Evolutionary conservation across 495 filamentous ascomycete genomes (phyloP), one percentile per base, ranked within the genome.

Genomic region (Stereocaulon alpinum): DNA sequence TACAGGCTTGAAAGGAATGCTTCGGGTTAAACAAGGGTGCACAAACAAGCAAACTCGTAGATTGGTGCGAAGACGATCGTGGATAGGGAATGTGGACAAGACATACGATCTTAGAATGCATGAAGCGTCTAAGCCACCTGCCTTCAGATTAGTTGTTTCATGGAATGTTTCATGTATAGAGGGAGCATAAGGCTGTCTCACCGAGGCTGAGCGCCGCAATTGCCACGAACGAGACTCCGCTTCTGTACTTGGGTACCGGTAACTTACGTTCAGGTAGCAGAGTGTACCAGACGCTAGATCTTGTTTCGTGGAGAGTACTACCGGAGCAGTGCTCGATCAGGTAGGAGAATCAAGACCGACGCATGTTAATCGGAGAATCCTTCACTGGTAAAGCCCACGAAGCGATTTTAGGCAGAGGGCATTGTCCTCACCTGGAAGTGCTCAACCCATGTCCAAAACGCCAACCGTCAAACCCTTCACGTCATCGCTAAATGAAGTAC

Each of bases 81-180:
- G n/a, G 12, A 18, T 18, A 51, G 49, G 10, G 18, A 32, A 51
- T 17, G 18, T 34, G 15, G 15, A n/a, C 32, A n/a, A 51, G 29
- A 30, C 30, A 37, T 37, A 1, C 2, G 32, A 37, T 37, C 5
- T 6, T 30, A n/a, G 49, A 51, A 51, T 29, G 24, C 49, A 27
- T 51, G 49, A 20, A 30, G 49, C 49, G 49, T 51, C 49, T 51
- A 51, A 34, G 49, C 49, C 49, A 51, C 49, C 49, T 34, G n/a
- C 32, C 18, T 32, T 37, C 32, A 15, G 49, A 18, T 29, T 6
- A 10, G 11, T 20, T 29, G 15, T 51, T 51, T 37, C 49, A 51
- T 18, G 49, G 27, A 51, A 51, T 37, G 49, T 30, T 32, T 51
- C 15, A 51, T 51, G 49, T 29, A 51, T 51, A 18, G 30, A 51